Evolutionary conservation across 2,329 filamentous ascomycete genomes (phyloP).

Genomic region (Clarireedia homoeocarpa): DNA sequence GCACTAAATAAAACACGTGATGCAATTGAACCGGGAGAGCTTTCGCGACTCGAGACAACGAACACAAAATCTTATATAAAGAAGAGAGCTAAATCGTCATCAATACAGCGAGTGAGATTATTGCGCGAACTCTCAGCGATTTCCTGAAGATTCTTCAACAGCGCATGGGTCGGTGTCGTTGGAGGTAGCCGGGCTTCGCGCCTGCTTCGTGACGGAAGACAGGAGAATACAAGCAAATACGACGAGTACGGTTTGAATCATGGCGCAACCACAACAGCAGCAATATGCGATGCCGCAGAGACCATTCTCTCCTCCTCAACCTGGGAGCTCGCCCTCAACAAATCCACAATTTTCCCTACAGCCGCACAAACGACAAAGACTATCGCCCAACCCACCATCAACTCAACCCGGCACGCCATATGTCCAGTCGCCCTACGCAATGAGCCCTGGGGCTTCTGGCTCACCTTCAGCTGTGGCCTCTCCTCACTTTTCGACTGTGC

Average conservation of each 20-base stretch:
- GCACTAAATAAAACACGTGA: constrained; percentile 1
- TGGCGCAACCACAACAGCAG: constrained; percentile 31
- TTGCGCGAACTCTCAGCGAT: background rate
- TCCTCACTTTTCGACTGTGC: constrained; percentile 27
- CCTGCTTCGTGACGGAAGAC: constrained; percentile 23
- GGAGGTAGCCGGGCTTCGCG: constrained; percentile 26
- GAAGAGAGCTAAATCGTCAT: constrained; percentile 6
- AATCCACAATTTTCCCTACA: constrained; percentile 53
- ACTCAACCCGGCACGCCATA: constrained; percentile 60
- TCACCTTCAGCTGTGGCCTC: constrained; percentile 21
- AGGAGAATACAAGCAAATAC: constrained; percentile 15
- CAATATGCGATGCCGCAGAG: constrained; percentile 39
- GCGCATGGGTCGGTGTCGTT: constrained; percentile 23
- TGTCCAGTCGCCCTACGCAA: constrained; percentile 42
- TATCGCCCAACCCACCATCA: constrained; percentile 60
- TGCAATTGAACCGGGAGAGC: constrained; percentile 1
- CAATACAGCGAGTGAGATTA: constrained; percentile 8
- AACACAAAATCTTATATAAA: constrained; percentile 1
- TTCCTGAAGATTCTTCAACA: background rate
- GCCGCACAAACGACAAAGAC: constrained; percentile 64
- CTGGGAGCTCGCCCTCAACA: constrained; percentile 46
- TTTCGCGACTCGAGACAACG: constrained; percentile 9
- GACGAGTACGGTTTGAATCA: constrained; percentile 15
- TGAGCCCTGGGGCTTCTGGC: constrained; percentile 36
- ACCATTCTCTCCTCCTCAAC: constrained; percentile 55